Evolutionary conservation across 345 rosid genomes (phyloP).

Genomic region (Laguncularia racemosa): DNA sequence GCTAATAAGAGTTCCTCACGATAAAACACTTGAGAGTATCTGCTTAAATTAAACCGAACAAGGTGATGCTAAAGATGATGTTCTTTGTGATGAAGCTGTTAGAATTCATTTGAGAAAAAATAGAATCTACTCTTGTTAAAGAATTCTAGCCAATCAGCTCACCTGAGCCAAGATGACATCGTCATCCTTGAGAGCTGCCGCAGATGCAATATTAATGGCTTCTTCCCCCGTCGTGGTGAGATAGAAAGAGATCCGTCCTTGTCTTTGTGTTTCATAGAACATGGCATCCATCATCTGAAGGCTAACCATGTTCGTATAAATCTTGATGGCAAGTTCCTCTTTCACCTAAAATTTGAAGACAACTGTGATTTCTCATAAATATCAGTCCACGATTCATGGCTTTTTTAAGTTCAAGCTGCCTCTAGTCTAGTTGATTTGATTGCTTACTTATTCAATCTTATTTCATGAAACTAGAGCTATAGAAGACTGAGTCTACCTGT

Average conservation of each 20-base stretch:
- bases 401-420: too few species aligned
- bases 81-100: too few species aligned
- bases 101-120: too few species aligned
- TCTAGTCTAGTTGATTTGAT: too few species aligned
- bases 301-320: slow-evolving; percentile 60
- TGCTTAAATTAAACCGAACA: too few species aligned
- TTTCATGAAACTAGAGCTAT: too few species aligned
- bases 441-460: background rate
- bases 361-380: too few species aligned
- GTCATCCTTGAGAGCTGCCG: slow-evolving; percentile 58
- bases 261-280: slow-evolving; percentile 76
- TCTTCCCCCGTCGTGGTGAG: slow-evolving; percentile 64
- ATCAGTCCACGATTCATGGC: too few species aligned
- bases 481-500: slow-evolving; percentile 26
- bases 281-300: slow-evolving; percentile 71
- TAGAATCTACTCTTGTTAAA: too few species aligned
- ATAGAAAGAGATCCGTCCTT: slow-evolving; percentile 76
- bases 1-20: too few species aligned
- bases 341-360: slow-evolving; percentile 27
- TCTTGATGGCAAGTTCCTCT: slow-evolving; percentile 53
- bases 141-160: background rate
- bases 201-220: slow-evolving; percentile 69
- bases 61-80: too few species aligned
- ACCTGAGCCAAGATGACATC: slow-evolving; percentile 73
- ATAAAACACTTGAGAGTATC: too few species aligned